phyloP scores from a whole-genome alignment of 73 alveolate genomes.

The Paramecium sonneborni region DNA sequence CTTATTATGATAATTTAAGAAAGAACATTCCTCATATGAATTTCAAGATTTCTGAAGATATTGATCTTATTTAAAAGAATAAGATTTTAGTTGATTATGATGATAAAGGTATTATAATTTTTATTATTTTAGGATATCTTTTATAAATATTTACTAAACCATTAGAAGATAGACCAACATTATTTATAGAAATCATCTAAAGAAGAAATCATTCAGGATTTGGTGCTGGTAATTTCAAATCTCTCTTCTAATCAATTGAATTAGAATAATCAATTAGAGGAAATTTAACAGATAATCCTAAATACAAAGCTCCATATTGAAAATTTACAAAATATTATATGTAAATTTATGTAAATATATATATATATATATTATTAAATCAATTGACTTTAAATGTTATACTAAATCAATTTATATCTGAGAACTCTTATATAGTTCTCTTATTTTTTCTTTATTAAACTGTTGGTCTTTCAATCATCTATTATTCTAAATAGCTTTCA shows the following conservation, averaged over 20 bases:
- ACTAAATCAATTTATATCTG: too few species aligned
- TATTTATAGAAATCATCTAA: conserved; percentile 84
- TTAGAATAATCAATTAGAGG: conserved; percentile 83
- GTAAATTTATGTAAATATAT: not conserved
- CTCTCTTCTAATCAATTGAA: conserved; percentile 81
- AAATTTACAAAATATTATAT: not conserved
- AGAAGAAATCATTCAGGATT: conserved; percentile 86
- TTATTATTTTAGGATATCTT: conserved; percentile 71
- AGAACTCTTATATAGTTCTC: not conserved
- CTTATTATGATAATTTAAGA: conserved; percentile 87
- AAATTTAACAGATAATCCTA: conserved; percentile 67
- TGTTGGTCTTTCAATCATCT: not conserved
- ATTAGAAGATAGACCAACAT: conserved; percentile 90
- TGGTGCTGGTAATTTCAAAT: conserved; percentile 90
- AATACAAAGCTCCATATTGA: conserved; percentile 48
- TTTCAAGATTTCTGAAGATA: conserved; percentile 76
- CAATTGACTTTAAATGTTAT: not conserved
- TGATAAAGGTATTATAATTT: conserved; percentile 64
- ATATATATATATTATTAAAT: not conserved
- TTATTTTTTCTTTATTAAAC: too few species aligned
- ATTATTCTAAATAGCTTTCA: not conserved
- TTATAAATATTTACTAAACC: conserved; percentile 89
- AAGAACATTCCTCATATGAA: conserved; percentile 75
- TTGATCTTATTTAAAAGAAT: conserved; percentile 74
- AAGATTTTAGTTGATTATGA: conserved; percentile 83